Evolutionary conservation across 1,139 yeast species (phyloP), one percentile per base, ranked within the genome.

Genomic region (Lodderomyces parapsilosis): DNA sequence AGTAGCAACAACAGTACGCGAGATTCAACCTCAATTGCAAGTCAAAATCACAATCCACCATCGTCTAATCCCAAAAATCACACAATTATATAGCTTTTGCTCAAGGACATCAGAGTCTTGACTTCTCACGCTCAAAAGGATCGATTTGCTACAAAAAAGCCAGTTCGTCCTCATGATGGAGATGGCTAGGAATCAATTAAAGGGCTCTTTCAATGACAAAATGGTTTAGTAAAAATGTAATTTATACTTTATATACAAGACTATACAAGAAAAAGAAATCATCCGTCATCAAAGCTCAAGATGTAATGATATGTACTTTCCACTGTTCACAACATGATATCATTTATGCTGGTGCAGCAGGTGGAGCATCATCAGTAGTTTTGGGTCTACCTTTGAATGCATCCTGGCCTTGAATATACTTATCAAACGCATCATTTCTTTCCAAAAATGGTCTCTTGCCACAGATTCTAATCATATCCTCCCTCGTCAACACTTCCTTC

Each of bases 371-470:
- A 17, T 28, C 24, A 19, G 24, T 45, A 19, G 48, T 43, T 32
- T 48, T 53, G 24, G 65, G 59, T 37, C 56, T 56, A 31, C 65
- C 66, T 47, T 62, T 63, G 49, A 65, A 64, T 2, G 68, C 67
- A 51, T 63, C 74, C 37, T 59, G 57, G 15, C 76, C 80, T 51
- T 79, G 80, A 50, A 86, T 66, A 56, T 86, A 86, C 58, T 83
- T 83, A 63, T 86, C 91, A 58, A 86, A 85, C 1, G 91, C 93
- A 62, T 85, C 93, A 55, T 84, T 85, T 53, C 81, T 76, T 60
- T 85, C 90, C 10, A 84, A 80, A 72, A 83, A 85, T 18, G 90
- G 90, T 56, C 94, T 74, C 51, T 83, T 83, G 2, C 94, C 94
- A 37, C 84, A 68, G 33, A 86, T 59, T 45, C 81, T 70, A 44